phyloP scores from a whole-genome alignment of 1,139 yeast genomes.

The Sugiyamaella sp. region DNA sequence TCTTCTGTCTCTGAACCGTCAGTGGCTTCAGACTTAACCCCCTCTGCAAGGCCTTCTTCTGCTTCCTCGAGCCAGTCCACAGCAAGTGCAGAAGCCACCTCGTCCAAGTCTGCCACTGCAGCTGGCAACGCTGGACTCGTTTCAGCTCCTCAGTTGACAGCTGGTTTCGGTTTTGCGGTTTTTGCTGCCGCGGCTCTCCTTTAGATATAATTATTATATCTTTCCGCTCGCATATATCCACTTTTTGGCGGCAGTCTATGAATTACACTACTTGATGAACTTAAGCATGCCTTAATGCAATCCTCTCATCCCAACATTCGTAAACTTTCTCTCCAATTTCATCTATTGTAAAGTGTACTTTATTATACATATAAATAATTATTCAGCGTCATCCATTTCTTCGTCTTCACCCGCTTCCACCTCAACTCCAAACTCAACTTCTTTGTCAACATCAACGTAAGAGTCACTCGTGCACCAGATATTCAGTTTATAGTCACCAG shows the following conservation, averaged over 20 bases:
- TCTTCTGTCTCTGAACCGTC: neutral
- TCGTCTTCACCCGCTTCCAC: conserved; percentile 42
- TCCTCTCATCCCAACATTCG: too few relatives aligned
- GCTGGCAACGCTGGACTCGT: conserved; percentile 7
- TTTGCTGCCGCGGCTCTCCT: conserved; percentile 6
- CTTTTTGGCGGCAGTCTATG: too few relatives aligned
- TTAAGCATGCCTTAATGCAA: too few relatives aligned
- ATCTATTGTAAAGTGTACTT: neutral
- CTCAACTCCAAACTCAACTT: conserved; percentile 56
- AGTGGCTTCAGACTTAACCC: neutral
- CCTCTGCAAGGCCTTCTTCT: neutral
- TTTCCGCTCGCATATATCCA: too few relatives aligned
- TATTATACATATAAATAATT: conserved; percentile 3
- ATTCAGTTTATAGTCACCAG: conserved; percentile 63
- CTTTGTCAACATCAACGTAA: conserved; percentile 88
- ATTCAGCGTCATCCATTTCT: conserved; percentile 10
- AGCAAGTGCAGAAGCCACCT: too few relatives aligned
- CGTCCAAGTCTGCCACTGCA: neutral
- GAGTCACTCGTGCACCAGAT: conserved; percentile 93
- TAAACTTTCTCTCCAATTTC: too few relatives aligned
- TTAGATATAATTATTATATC: neutral
- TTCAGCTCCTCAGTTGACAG: conserved; percentile 9
- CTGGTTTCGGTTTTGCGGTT: conserved; percentile 1
- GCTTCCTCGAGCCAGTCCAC: neutral
- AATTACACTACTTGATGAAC: too few relatives aligned